A percentile compares a stretch with the other conserved stretches of the same genome.
These are phyloP conservation scores for Aspergillus sparsus DNA, from an alignment of 495 filamentous ascomycete species.

Conservation along the genomic window DNA sequence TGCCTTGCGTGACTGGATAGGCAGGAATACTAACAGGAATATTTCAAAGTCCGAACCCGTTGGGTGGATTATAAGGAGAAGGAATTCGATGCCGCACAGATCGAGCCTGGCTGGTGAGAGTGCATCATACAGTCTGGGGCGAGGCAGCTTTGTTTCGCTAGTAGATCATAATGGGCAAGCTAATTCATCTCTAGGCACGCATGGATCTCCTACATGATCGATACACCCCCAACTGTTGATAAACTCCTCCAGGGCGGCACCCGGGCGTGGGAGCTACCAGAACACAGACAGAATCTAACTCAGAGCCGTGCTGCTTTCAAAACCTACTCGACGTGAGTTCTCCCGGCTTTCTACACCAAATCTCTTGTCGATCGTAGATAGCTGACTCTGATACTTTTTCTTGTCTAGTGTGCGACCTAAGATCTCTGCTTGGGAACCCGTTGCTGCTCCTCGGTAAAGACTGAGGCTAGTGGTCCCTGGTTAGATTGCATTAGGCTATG, in stretches of 20 bases:
- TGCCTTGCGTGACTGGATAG: neutral
- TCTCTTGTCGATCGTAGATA: neutral
- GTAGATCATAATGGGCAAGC: too few relatives aligned
- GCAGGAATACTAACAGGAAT: constrained; percentile 10
- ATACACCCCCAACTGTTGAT: constrained; percentile 81
- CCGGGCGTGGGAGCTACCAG: constrained; percentile 72
- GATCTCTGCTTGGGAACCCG: constrained; percentile 47
- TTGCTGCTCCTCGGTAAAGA: constrained; percentile 48
- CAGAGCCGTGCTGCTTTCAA: constrained; percentile 76
- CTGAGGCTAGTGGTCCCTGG: neutral
- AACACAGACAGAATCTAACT: constrained; percentile 76
- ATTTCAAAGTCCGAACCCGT: constrained; percentile 77
- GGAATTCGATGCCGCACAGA: constrained; percentile 86
- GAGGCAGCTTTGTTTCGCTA: too few relatives aligned
- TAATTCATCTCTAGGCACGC: constrained; percentile 65
- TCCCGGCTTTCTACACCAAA: neutral
- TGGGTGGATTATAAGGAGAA: constrained; percentile 95
- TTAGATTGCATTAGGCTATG: constrained; percentile 4
- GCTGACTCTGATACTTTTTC: constrained; percentile 2
- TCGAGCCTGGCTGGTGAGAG: constrained; percentile 88
- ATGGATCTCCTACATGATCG: constrained; percentile 92
- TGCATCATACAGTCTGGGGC: neutral
- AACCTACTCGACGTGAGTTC: constrained; percentile 87
- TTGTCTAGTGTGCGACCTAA: constrained; percentile 41
- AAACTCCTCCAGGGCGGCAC: constrained; percentile 63